Evolutionary conservation across 2,329 filamentous ascomycete genomes (phyloP).

Genomic region (Lachnellula hyalina): DNA sequence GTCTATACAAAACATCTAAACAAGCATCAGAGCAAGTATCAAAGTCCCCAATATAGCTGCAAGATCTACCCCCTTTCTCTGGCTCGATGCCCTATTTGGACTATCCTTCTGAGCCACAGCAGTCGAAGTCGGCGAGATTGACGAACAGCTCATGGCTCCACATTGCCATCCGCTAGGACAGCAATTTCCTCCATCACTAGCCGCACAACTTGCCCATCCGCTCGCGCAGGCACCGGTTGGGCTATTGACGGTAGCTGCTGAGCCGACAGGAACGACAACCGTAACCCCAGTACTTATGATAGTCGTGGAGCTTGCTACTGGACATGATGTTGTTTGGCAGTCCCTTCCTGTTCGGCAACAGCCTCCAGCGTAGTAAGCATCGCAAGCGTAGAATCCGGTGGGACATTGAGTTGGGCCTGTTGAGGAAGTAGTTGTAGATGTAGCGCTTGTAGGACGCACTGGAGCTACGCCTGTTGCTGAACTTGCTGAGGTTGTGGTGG

Average conservation of each 20-base stretch:
- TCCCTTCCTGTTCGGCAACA: constrained; percentile 86
- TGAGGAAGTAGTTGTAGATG: constrained; percentile 32
- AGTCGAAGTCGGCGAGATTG: constrained; percentile 48
- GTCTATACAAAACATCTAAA: constrained; percentile 1
- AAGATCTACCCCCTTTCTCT: background rate
- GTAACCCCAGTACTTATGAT: constrained; percentile 65
- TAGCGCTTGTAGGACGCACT: constrained; percentile 42
- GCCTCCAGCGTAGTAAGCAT: constrained; percentile 72
- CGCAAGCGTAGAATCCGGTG: constrained; percentile 87
- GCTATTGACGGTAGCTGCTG: constrained; percentile 37
- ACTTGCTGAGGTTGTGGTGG: constrained; percentile 32
- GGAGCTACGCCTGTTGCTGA: constrained; percentile 39
- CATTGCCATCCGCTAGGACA: constrained; percentile 76
- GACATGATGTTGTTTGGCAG: constrained; percentile 77
- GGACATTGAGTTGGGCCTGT: constrained; percentile 55
- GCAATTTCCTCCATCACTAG: constrained; percentile 67
- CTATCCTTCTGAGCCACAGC: constrained; percentile 27
- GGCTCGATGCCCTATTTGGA: constrained; percentile 6
- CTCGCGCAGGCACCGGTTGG: constrained; percentile 55
- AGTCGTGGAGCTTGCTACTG: constrained; percentile 54
- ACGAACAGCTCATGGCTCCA: constrained; percentile 66
- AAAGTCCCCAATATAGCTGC: background rate
- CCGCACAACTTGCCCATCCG: constrained; percentile 73
- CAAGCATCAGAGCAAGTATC: constrained; percentile 1
- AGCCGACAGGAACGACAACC: constrained; percentile 57